Percentiles rank a stretch among this genome's conserved stretches.
These are phyloP conservation scores for Candida easanensis DNA, from an alignment of 805 yeast species.

Conservation along the genomic window DNA sequence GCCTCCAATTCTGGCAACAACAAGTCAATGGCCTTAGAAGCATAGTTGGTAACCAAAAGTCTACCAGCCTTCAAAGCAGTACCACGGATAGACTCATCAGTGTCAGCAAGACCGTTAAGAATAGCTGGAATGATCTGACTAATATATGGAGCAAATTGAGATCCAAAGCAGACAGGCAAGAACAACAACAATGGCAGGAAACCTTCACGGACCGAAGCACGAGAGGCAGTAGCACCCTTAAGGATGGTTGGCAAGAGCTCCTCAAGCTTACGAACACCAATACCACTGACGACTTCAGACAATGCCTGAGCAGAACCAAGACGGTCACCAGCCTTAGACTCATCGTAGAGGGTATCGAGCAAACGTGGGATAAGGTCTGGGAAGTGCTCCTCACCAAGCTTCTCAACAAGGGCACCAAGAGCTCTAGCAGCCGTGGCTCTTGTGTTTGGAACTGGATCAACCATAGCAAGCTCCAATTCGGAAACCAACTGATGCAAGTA, in stretches of 20 bases:
- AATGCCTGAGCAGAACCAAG: slow-evolving; percentile 97
- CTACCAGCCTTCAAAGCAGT: slow-evolving; percentile 91
- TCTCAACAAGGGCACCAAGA: slow-evolving; percentile 91
- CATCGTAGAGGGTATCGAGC: slow-evolving; percentile 73
- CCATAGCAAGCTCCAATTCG: slow-evolving; percentile 92
- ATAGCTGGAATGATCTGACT: slow-evolving; percentile 87
- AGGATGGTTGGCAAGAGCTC: slow-evolving; percentile 82
- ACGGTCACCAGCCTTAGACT: slow-evolving; percentile 79
- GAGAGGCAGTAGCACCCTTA: slow-evolving; percentile 62
- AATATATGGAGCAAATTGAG: slow-evolving; percentile 87
- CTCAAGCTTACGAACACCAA: slow-evolving; percentile 84
- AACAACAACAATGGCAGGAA: slow-evolving; percentile 86
- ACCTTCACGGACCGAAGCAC: slow-evolving; percentile 80
- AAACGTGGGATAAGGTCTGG: slow-evolving; percentile 86
- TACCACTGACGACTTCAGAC: slow-evolving; percentile 89
- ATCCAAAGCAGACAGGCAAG: slow-evolving; percentile 92
- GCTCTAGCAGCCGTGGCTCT: slow-evolving; percentile 98
- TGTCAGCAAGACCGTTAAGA: slow-evolving; percentile 86
- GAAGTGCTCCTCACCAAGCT: slow-evolving; percentile 93
- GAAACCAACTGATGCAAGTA: slow-evolving; percentile 74
- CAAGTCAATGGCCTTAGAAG: slow-evolving; percentile 88
- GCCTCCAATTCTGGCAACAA: slow-evolving; percentile 89
- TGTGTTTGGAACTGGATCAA: slow-evolving; percentile 96
- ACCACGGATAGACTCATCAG: slow-evolving; percentile 82
- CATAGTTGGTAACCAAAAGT: slow-evolving; percentile 85